Evolutionary conservation across 2,329 filamentous ascomycete genomes (phyloP).

Genomic region (Fusarium sp.): DNA sequence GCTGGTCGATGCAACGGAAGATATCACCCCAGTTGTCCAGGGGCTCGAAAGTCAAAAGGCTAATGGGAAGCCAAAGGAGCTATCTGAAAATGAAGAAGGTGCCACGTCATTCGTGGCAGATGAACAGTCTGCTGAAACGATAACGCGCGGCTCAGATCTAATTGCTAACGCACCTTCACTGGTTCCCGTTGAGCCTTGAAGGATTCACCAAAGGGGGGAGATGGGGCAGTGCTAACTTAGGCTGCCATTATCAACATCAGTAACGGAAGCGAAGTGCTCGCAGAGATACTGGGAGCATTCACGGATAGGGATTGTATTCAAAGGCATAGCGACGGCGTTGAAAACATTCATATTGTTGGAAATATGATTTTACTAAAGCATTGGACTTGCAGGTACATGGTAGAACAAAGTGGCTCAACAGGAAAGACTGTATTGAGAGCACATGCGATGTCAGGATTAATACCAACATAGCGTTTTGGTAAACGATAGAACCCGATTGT

Average conservation of each 20-base stretch:
- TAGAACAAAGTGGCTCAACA: not conserved
- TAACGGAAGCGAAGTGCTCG: not conserved
- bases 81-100: constrained; percentile 12
- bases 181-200: not conserved
- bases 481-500: not conserved
- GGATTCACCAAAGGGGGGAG: not conserved
- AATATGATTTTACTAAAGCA: constrained; percentile 1
- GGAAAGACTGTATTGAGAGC: not conserved
- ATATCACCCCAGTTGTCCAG: constrained; percentile 12
- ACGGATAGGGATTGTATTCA: constrained; percentile 13
- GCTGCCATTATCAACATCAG: not conserved
- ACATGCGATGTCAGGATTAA: constrained; percentile 1
- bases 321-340: constrained; percentile 43
- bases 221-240: constrained; percentile 2
- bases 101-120: constrained; percentile 11
- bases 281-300: not conserved
- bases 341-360: constrained; percentile 13
- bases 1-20: constrained; percentile 1
- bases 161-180: constrained; percentile 8
- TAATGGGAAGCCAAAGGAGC: constrained; percentile 19
- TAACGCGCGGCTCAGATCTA: constrained; percentile 14
- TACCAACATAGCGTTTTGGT: constrained; percentile 4
- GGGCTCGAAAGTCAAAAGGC: constrained; percentile 15
- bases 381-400: not conserved
- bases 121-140: constrained; percentile 20